Percentiles rank a stretch among this genome's conserved stretches.
phyloP scores from a whole-genome alignment of 2,329 filamentous ascomycete species.

The Aspergillus puulaauensis region DNA sequence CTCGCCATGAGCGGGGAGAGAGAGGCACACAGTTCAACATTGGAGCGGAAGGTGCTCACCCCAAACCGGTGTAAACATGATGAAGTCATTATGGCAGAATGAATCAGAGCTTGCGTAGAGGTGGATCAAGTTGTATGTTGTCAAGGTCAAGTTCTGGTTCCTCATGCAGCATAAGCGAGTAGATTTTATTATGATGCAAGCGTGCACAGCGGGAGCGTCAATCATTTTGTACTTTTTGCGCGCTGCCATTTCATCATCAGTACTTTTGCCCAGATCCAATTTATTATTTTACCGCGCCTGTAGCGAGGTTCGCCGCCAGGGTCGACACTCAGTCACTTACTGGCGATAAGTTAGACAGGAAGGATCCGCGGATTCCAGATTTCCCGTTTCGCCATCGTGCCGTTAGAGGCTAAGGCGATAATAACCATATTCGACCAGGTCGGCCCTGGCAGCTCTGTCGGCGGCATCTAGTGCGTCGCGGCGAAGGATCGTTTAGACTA shows the following conservation, averaged over 20 bases:
- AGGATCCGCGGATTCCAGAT: constrained; percentile 24
- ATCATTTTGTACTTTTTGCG: constrained; percentile 8
- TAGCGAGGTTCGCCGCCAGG: constrained; percentile 6
- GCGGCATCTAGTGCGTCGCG: background rate
- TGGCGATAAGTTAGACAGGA: constrained; percentile 11
- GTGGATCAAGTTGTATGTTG: constrained; percentile 7
- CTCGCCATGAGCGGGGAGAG: background rate
- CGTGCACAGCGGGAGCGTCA: constrained; percentile 3
- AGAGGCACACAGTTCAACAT: background rate
- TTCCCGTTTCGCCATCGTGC: constrained; percentile 24
- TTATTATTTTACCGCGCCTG: constrained; percentile 11
- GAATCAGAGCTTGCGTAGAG: constrained; percentile 4
- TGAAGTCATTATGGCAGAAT: constrained; percentile 5
- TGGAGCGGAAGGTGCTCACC: background rate
- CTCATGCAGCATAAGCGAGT: constrained; percentile 11
- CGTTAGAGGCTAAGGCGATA: constrained; percentile 18
- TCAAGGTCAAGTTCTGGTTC: constrained; percentile 3
- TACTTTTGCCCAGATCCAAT: constrained; percentile 11
- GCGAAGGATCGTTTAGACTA: constrained; percentile 5
- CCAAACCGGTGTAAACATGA: background rate
- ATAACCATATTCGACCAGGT: constrained; percentile 13
- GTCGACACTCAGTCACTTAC: constrained; percentile 9
- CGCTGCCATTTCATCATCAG: constrained; percentile 10
- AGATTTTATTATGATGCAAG: constrained; percentile 11
- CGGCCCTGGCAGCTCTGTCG: constrained; percentile 16